These are phyloP conservation scores for Vaccinium myrtillus DNA, from an alignment of 148 eudicot species.

Conservation along the genomic window DNA sequence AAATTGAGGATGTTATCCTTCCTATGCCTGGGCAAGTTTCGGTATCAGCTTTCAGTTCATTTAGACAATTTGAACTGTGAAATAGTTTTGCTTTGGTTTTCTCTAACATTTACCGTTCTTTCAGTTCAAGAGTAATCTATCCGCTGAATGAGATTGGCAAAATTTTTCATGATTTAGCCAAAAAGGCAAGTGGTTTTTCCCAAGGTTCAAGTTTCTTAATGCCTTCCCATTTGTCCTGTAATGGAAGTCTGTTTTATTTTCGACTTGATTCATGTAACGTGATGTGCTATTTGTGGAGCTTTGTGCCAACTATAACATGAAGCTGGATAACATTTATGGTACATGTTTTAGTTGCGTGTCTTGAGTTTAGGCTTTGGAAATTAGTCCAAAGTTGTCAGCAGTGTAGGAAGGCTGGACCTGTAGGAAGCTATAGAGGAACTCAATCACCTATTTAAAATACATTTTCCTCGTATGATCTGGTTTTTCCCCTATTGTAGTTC, in stretches of 20 bases:
- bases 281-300: not conserved
- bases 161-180: constrained; percentile 72
- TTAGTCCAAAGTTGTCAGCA: not conserved
- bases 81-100: constrained; percentile 15
- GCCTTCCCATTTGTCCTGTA: not conserved
- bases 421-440: not conserved
- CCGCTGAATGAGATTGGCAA: constrained; percentile 70
- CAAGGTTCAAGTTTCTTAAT: not conserved
- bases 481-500: not conserved
- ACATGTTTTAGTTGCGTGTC: not conserved
- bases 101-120: constrained; percentile 7
- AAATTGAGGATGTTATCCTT: constrained; percentile 76
- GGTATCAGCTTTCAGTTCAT: constrained; percentile 6
- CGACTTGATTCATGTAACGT: not conserved
- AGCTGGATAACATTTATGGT: not conserved
- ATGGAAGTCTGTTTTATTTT: not conserved
- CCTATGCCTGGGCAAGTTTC: constrained; percentile 81
- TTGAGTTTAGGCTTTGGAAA: not conserved
- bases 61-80: constrained; percentile 7
- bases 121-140: constrained; percentile 79
- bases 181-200: constrained; percentile 48
- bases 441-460: not conserved
- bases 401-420: not conserved
- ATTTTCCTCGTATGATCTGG: not conserved
- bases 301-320: not conserved